These are phyloP conservation scores for Ilyonectria robusta DNA, from an alignment of 2,329 filamentous ascomycete genomes.

Conservation along the genomic window DNA sequence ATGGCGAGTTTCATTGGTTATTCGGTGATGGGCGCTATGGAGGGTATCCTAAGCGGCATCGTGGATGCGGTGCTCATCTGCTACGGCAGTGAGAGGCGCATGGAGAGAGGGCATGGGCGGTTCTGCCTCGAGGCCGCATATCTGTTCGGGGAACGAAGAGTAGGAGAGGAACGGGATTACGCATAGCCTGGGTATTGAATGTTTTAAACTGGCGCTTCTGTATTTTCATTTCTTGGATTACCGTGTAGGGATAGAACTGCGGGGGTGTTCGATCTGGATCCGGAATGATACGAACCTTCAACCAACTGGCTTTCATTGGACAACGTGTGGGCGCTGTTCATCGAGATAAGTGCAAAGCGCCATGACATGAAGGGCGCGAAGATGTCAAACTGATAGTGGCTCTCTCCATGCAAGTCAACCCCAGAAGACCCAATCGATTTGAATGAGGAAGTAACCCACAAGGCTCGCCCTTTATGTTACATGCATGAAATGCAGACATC, in stretches of 20 bases:
- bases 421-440: background rate
- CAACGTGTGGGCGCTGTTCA: background rate
- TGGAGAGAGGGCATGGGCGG: slow-evolving; percentile 76
- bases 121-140: slow-evolving; percentile 95
- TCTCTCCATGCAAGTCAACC: background rate
- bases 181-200: slow-evolving; percentile 37
- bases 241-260: slow-evolving; percentile 38
- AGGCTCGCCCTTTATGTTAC: background rate
- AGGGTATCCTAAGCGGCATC: slow-evolving; percentile 88
- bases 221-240: slow-evolving; percentile 26
- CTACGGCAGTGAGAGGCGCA: slow-evolving; percentile 89
- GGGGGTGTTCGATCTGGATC: background rate
- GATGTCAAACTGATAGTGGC: background rate
- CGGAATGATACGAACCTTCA: background rate
- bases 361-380: slow-evolving; percentile 6
- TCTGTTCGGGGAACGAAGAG: slow-evolving; percentile 80
- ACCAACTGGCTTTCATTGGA: background rate
- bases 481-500: background rate
- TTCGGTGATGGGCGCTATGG: slow-evolving; percentile 91
- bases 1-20: slow-evolving; percentile 96
- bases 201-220: slow-evolving; percentile 24
- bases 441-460: background rate
- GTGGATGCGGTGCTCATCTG: slow-evolving; percentile 92
- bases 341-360: background rate
- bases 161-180: slow-evolving; percentile 48